Evolutionary conservation across 495 filamentous ascomycete species (phyloP), one percentile per base, ranked within the genome.

Genomic region (Neurospora hispaniola): DNA sequence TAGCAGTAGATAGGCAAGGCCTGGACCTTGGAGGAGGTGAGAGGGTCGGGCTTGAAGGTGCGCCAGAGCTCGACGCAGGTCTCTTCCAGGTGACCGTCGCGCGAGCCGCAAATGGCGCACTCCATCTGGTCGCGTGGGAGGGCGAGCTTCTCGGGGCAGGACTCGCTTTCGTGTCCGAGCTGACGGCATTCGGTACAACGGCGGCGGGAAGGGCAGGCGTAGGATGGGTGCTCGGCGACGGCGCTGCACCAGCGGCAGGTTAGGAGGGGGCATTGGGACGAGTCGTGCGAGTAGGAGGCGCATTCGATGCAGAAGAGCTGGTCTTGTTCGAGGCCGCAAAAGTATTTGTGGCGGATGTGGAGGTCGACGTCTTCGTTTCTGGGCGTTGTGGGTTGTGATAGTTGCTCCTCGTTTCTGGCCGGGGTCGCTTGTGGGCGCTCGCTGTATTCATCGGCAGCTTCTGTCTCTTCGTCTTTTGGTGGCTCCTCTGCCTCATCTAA

Each of bases 141-240:
- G 9, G 70, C 71, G 69, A 84, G 77, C 38, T 81, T 84, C 72
- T 83, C 81, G n/a, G 68, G 18, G 73, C 83, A 85, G 16, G 39
- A 23, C 5, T 70, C 70, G 31, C 43, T 38, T 14, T 3, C 43
- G 74, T 86, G 84, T 7, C 84, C 83, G 39, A 81, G 73, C 62
- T 82, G 81, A 42, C 69, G 76, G 73, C 84, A 86, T 54, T 81
- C 81, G 1, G 72, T 74, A 72, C 84, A 86, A 39, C 83, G 80
- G 11, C 59, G 74, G 18, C 78, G 77, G 5, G 77, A 78, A 16
- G 82, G 81, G 71, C 84, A 86, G 27, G 72, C 74, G 71, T 76
- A 80, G 10, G 74, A 72, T 14, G 62, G 75, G 69, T 86, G 84
- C 1, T 77, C 70, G 12, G 44, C 54, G 42, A 75, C 73, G 40